phyloP scores from a whole-genome alignment of 176 grass and related monocot genomes.

The Oryza longistaminata region DNA sequence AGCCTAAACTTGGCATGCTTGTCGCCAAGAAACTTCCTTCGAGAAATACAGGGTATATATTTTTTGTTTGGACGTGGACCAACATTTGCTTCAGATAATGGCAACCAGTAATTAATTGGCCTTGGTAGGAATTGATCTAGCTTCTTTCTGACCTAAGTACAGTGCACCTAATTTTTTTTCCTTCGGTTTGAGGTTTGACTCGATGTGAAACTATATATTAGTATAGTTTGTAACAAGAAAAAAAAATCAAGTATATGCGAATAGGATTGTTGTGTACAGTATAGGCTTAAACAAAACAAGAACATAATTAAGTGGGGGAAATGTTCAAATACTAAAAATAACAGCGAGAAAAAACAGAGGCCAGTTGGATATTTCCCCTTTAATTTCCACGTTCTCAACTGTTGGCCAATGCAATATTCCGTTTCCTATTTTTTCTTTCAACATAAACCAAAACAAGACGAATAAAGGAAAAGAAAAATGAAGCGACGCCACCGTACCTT shows the following conservation, averaged over 20 bases:
- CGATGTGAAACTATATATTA: too few species aligned
- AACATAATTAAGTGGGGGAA: too few species aligned
- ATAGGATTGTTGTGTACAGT: too few species aligned
- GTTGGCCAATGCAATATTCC: too few species aligned
- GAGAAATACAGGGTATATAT: too few species aligned
- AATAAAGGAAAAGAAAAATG: background rate
- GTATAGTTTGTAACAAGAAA: too few species aligned
- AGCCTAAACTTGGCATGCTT: background rate
- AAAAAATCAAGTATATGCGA: too few species aligned
- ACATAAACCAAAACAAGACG: background rate
- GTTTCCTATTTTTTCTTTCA: background rate
- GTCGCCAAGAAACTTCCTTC: background rate
- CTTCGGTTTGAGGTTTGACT: background rate
- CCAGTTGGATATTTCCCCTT: too few species aligned
- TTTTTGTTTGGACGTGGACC: background rate
- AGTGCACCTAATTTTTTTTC: background rate
- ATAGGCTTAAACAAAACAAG: too few species aligned
- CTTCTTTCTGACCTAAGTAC: background rate
- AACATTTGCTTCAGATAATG: constrained; percentile 7
- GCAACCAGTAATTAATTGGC: background rate
- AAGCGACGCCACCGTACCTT: background rate
- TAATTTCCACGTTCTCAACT: too few species aligned
- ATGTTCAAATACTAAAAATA: too few species aligned
- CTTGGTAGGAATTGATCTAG: background rate
- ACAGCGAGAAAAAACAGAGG: too few species aligned